These are phyloP conservation scores for Violaceomyces palustris DNA, from an alignment of 1,284 basidiomycete genomes.

Conservation along the genomic window DNA sequence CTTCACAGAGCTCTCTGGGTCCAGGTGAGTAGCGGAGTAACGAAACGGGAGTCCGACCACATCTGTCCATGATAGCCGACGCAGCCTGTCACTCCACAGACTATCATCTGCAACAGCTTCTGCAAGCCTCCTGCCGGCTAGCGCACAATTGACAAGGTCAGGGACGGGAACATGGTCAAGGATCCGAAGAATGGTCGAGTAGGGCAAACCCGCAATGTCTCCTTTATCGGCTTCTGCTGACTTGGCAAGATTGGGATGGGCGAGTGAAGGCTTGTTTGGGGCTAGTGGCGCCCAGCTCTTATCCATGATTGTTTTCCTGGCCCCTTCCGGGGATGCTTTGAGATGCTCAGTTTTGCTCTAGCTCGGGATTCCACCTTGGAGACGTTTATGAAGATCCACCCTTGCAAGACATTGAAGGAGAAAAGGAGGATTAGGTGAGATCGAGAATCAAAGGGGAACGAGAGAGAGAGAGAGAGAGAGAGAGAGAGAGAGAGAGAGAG, in stretches of 20 bases:
- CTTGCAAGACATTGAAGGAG: no score
- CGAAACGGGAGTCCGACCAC: slow-evolving; percentile 16
- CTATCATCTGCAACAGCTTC: slow-evolving; percentile 34
- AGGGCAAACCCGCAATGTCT: slow-evolving; percentile 2
- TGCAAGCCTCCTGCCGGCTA: slow-evolving; percentile 20
- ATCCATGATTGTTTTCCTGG: no score
- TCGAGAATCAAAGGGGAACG: no score
- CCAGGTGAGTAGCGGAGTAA: slow-evolving; percentile 12
- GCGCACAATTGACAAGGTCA: slow-evolving; percentile 23
- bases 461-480: no score
- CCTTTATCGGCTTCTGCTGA: background rate
- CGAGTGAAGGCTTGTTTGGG: slow-evolving; percentile 3
- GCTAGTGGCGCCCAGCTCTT: slow-evolving; percentile 26
- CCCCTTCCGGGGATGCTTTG: no score
- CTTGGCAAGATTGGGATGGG: background rate
- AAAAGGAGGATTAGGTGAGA: no score
- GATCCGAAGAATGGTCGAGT: slow-evolving; percentile 29
- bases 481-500: no score
- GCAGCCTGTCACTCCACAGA: slow-evolving; percentile 28
- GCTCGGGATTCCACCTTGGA: no score
- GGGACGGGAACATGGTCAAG: slow-evolving; percentile 20
- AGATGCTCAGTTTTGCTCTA: no score
- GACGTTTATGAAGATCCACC: no score
- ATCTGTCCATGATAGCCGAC: slow-evolving; percentile 20
- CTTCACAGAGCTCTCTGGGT: background rate